A percentile compares a stretch with the other conserved stretches of the same genome.
Evolutionary conservation across 1,139 yeast species (phyloP).

Genomic region (Wickerhamiella pararugosa): DNA sequence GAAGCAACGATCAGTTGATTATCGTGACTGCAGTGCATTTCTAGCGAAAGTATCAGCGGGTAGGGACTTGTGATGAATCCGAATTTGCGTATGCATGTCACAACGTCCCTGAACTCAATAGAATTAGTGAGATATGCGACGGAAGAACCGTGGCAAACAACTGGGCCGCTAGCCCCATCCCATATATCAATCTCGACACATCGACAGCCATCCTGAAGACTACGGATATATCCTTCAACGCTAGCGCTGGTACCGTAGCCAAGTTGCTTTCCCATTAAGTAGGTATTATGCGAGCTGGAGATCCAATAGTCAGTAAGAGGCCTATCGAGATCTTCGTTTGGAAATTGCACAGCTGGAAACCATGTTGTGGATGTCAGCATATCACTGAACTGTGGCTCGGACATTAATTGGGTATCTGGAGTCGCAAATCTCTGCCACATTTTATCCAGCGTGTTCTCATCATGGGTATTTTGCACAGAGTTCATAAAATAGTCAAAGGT

Average conservation of each 20-base stretch:
- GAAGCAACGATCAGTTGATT: conserved; percentile 47
- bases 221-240: conserved; percentile 80
- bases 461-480: conserved; percentile 32
- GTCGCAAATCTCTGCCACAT: conserved; percentile 35
- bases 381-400: conserved; percentile 37
- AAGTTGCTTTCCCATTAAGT: conserved; percentile 75
- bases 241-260: conserved; percentile 61
- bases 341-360: conserved; percentile 22
- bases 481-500: conserved; percentile 28
- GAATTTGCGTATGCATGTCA: conserved; percentile 59
- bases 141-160: conserved; percentile 71
- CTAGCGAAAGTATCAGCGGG: conserved; percentile 80
- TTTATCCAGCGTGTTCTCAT: conserved; percentile 20
- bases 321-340: conserved; percentile 35
- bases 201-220: conserved; percentile 80
- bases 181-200: conserved; percentile 90
- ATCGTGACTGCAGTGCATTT: conserved; percentile 55
- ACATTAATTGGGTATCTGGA: conserved; percentile 27
- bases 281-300: conserved; percentile 91
- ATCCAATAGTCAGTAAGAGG: conserved; percentile 81
- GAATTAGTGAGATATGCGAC: conserved; percentile 50
- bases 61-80: conserved; percentile 74
- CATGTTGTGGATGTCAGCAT: conserved; percentile 36
- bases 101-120: conserved; percentile 52
- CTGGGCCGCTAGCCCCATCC: conserved; percentile 78